Evolutionary conservation across 495 filamentous ascomycete genomes (phyloP).

Genomic region (Neurospora sp.): DNA sequence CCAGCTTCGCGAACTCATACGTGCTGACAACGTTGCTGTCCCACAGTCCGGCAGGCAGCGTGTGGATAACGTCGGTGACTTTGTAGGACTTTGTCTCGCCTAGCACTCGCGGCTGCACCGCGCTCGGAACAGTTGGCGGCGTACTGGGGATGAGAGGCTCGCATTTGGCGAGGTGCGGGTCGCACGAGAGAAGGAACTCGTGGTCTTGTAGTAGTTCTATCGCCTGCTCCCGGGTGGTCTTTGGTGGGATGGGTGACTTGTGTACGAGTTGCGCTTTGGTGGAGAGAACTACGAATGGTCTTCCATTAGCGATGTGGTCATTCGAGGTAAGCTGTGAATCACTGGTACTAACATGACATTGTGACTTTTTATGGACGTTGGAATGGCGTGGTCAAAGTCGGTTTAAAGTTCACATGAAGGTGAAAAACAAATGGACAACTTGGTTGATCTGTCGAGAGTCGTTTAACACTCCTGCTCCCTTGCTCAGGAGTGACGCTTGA

Average conservation of each 20-base stretch:
- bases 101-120: conserved; percentile 8
- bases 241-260: conserved; percentile 47
- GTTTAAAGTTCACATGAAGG: background rate
- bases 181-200: conserved; percentile 32
- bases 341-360: conserved; percentile 20
- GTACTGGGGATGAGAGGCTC: conserved; percentile 13
- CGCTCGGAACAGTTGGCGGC: conserved; percentile 9
- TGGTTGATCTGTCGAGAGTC: background rate
- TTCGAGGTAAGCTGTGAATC: background rate
- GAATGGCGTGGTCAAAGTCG: background rate
- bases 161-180: conserved; percentile 32
- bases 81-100: conserved; percentile 8
- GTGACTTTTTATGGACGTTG: background rate
- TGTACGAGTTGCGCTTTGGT: conserved; percentile 38
- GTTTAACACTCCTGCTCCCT: background rate
- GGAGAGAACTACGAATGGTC: conserved; percentile 22
- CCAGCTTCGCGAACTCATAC: conserved; percentile 33
- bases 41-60: conserved; percentile 33
- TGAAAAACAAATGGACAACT: background rate
- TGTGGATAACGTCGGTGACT: conserved; percentile 28
- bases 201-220: conserved; percentile 54
- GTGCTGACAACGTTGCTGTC: conserved; percentile 36
- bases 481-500: background rate
- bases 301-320: background rate
- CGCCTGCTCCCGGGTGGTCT: conserved; percentile 45